Conservation (phyloP, 441 rosid genomes). For the Breynia disticha region DNA sequence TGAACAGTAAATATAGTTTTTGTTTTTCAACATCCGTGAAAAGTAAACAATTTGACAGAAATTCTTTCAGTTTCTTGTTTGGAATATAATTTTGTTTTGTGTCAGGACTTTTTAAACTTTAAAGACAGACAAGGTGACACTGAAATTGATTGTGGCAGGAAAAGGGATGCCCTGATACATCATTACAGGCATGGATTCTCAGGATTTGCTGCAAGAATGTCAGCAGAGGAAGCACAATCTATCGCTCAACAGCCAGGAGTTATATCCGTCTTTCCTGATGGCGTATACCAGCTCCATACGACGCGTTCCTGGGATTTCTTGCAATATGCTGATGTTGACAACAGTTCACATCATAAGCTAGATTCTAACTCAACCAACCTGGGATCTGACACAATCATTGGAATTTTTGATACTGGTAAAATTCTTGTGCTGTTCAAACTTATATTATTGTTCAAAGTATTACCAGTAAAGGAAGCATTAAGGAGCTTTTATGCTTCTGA, state of each 20-base stretch:
- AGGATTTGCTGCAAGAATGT: slow-evolving; percentile 66
- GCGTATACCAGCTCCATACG: slow-evolving; percentile 52
- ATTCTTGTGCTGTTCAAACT: background rate
- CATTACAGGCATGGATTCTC: slow-evolving; percentile 56
- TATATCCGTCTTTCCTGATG: slow-evolving; percentile 63
- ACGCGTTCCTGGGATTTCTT: slow-evolving; percentile 94
- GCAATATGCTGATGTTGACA: slow-evolving; percentile 38
- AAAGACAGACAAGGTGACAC: background rate
- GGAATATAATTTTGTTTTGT: no score
- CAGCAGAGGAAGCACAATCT: slow-evolving; percentile 51
- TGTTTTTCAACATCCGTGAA: no score
- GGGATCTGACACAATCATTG: slow-evolving; percentile 50
- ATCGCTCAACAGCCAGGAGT: slow-evolving; percentile 42
- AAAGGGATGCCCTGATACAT: slow-evolving; percentile 32
- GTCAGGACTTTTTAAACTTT: background rate
- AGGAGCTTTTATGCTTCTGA: no score
- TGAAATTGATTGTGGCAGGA: slow-evolving; percentile 21
- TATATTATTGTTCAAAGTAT: background rate
- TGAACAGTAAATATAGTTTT: slow-evolving; percentile 23
- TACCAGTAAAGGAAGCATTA: background rate
- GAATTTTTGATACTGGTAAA: slow-evolving; percentile 67
- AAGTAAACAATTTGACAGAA: no score
- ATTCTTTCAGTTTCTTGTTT: no score
- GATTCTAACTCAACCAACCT: slow-evolving; percentile 22
- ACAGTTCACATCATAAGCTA: slow-evolving; percentile 27